These are phyloP conservation scores for Wickerhamomyces hampshirensis DNA, from an alignment of 805 yeast species.

Conservation along the genomic window DNA sequence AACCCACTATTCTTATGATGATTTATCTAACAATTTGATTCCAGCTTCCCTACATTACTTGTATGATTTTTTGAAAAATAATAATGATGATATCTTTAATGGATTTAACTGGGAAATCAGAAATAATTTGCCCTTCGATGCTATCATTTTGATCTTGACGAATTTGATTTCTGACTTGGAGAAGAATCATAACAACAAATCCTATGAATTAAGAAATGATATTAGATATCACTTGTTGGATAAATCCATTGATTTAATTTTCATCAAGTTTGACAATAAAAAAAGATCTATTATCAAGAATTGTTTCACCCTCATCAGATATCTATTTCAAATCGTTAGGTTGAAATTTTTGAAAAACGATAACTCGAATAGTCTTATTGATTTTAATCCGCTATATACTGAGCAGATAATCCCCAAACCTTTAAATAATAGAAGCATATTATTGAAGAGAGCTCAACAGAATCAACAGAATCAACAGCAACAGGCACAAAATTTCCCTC, in stretches of 20 bases:
- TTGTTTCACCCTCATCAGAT: slow-evolving; percentile 29
- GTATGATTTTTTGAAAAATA: slow-evolving; percentile 49
- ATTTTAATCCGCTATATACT: slow-evolving; percentile 20
- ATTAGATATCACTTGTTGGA: slow-evolving; percentile 27
- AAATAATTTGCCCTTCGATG: slow-evolving; percentile 57
- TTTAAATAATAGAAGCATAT: slow-evolving; percentile 10
- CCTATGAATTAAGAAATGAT: slow-evolving; percentile 30
- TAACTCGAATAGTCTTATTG: slow-evolving; percentile 11
- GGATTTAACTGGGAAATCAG: slow-evolving; percentile 58
- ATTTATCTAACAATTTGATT: slow-evolving; percentile 46
- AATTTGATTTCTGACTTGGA: slow-evolving; percentile 48
- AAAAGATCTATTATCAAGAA: slow-evolving; percentile 29
- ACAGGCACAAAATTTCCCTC: slow-evolving; percentile 3
- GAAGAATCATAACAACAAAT: slow-evolving; percentile 24
- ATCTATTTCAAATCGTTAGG: slow-evolving; percentile 28
- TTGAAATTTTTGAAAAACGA: slow-evolving; percentile 25
- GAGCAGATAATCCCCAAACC: slow-evolving; percentile 27
- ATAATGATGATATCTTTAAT: slow-evolving; percentile 41
- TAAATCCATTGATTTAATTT: slow-evolving; percentile 28
- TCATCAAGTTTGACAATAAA: slow-evolving; percentile 29
- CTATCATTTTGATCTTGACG: slow-evolving; percentile 46
- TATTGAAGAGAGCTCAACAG: slow-evolving; percentile 11
- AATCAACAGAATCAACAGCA: slow-evolving; percentile 3
- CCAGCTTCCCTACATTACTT: slow-evolving; percentile 55
- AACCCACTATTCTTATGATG: slow-evolving; percentile 41